Evolutionary conservation across 2,329 filamentous ascomycete genomes (phyloP).

Genomic region (Didymellaceae sp.): DNA sequence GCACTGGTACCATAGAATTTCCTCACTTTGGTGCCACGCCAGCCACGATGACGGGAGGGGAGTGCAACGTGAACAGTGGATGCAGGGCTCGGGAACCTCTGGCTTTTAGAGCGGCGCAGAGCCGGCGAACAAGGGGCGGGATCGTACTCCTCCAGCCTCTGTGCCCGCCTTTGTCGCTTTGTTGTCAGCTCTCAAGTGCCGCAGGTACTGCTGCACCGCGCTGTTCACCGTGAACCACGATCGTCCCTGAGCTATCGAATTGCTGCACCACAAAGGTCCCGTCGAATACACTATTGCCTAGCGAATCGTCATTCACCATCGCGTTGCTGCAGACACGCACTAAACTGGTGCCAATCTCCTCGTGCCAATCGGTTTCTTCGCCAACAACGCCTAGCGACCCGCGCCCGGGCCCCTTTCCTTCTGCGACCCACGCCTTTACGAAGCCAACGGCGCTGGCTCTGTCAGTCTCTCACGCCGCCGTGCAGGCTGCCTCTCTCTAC

Average conservation of each 20-base stretch:
- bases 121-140: constrained; percentile 15
- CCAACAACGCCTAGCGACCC: constrained; percentile 16
- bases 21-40: constrained; percentile 34
- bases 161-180: constrained; percentile 3
- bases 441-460: constrained; percentile 18
- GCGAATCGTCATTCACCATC: constrained; percentile 10
- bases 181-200: constrained; percentile 2
- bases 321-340: neutral
- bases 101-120: neutral
- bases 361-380: constrained; percentile 18
- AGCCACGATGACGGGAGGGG: constrained; percentile 35
- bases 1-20: constrained; percentile 6
- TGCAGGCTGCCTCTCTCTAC: constrained; percentile 25
- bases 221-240: constrained; percentile 12
- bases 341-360: constrained; percentile 12
- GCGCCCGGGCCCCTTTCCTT: constrained; percentile 20
- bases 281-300: constrained; percentile 5
- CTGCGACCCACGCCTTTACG: constrained; percentile 12
- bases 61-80: constrained; percentile 26
- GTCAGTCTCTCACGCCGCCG: constrained; percentile 24
- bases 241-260: constrained; percentile 10
- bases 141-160: constrained; percentile 14
- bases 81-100: constrained; percentile 25
- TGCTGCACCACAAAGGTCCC: constrained; percentile 2
- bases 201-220: constrained; percentile 1